These are phyloP conservation scores for Mollisia scopiformis DNA, from an alignment of 2,329 filamentous ascomycete genomes.

Conservation along the genomic window DNA sequence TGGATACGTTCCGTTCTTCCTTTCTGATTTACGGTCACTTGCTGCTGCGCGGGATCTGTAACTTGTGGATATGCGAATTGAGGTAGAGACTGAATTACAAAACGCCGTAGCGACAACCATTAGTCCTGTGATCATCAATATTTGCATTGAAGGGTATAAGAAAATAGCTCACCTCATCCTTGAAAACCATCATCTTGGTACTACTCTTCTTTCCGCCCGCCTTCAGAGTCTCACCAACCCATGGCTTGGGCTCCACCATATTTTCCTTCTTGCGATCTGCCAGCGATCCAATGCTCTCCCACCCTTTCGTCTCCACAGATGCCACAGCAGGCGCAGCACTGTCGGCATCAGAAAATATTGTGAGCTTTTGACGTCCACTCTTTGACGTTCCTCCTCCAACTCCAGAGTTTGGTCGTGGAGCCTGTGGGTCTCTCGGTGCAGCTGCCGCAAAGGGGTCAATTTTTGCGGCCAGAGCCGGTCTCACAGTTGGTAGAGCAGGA, in stretches of 20 bases:
- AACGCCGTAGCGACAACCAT: conserved; percentile 63
- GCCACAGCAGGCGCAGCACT: conserved; percentile 58
- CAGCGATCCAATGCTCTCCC: conserved; percentile 89
- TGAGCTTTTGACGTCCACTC: conserved; percentile 77
- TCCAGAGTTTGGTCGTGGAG: conserved; percentile 53
- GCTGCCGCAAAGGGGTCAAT: conserved; percentile 76
- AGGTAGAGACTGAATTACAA: conserved; percentile 63
- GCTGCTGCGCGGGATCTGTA: conserved; percentile 71
- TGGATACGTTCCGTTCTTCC: conserved; percentile 86
- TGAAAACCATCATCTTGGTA: conserved; percentile 90
- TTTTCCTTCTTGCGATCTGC: conserved; percentile 95
- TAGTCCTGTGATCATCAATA: conserved; percentile 98
- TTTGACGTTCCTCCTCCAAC: conserved; percentile 57
- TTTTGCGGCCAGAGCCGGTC: conserved; percentile 84
- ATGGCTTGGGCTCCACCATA: conserved; percentile 79
- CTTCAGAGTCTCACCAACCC: conserved; percentile 89
- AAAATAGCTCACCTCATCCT: conserved; percentile 82
- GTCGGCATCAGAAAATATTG: conserved; percentile 85
- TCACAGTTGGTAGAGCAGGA: conserved; percentile 81
- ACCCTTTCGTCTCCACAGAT: conserved; percentile 67
- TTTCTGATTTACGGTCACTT: conserved; percentile 80
- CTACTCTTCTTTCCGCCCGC: conserved; percentile 80
- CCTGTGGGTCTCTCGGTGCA: conserved; percentile 65
- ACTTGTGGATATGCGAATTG: conserved; percentile 57
- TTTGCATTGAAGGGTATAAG: conserved; percentile 46